Conservation (phyloP, 202 grass and related monocot genomes). For the Elaeis oleifera region DNA sequence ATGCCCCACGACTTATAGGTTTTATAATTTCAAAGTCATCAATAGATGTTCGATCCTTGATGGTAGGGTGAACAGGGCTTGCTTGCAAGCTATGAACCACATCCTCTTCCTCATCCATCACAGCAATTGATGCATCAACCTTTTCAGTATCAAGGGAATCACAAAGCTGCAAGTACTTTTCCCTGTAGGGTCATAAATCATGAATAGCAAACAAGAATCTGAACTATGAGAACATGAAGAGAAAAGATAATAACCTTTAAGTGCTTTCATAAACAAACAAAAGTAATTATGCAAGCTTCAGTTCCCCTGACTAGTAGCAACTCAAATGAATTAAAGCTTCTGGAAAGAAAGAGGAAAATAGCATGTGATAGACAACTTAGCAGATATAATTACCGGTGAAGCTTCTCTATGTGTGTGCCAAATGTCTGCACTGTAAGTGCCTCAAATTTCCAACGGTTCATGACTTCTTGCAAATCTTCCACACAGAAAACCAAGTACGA, state of each 20-base stretch:
- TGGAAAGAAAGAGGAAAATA: not conserved
- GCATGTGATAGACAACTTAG: not conserved
- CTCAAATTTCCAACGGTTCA: conserved; percentile 76
- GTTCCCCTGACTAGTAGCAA: too few relatives aligned
- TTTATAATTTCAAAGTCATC: conserved; percentile 99
- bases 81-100: conserved; percentile 86
- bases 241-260: too few relatives aligned
- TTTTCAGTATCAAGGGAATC: conserved; percentile 94
- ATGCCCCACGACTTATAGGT: conserved; percentile 97
- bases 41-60: conserved; percentile 93
- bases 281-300: too few relatives aligned
- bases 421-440: conserved; percentile 97
- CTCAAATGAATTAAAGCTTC: too few relatives aligned
- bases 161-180: conserved; percentile 97
- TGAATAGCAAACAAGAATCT: conserved; percentile 23
- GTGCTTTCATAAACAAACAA: too few relatives aligned
- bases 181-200: conserved; percentile 45
- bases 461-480: conserved; percentile 98
- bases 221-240: not conserved
- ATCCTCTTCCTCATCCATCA: conserved; percentile 99
- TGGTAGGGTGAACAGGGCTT: conserved; percentile 78
- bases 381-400: conserved; percentile 60
- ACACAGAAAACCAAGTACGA: conserved; percentile 85
- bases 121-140: conserved; percentile 68
- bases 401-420: conserved; percentile 94